Evolutionary conservation across 164 flowering plant genomes (phyloP).

Genomic region (Echeveria elegans): DNA sequence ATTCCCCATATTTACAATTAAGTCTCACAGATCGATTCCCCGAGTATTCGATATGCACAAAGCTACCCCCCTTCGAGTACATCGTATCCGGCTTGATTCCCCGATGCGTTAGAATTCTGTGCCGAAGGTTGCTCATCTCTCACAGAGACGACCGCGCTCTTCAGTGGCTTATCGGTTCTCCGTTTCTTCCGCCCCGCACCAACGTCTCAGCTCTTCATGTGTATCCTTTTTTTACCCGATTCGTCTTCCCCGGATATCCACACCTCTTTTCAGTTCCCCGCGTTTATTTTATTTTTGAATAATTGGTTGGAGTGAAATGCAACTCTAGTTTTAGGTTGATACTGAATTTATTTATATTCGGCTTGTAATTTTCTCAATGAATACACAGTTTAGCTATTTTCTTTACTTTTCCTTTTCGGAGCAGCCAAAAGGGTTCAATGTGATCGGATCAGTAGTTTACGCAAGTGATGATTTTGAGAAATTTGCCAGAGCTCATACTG

Average conservation of each 20-base stretch:
- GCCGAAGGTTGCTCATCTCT: slow-evolving; percentile 26
- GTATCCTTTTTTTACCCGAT: slow-evolving; percentile 40
- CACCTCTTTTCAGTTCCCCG: slow-evolving; percentile 7
- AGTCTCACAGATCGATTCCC: no score
- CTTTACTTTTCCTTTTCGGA: not conserved
- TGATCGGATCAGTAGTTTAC: slow-evolving; percentile 54
- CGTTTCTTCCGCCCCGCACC: slow-evolving; percentile 56
- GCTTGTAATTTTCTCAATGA: not conserved
- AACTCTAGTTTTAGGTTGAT: no score
- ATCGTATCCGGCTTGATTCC: no score
- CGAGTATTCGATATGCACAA: no score
- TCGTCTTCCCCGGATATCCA: slow-evolving; percentile 41
- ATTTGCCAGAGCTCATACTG: slow-evolving; percentile 36
- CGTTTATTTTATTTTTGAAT: no score
- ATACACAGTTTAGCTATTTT: no score
- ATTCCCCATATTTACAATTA: no score
- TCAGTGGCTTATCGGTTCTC: slow-evolving; percentile 90
- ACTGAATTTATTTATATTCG: not conserved
- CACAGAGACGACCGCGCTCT: slow-evolving; percentile 23
- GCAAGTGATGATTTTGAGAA: slow-evolving; percentile 21
- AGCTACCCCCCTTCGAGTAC: no score
- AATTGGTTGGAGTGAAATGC: no score
- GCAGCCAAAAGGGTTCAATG: slow-evolving; percentile 59
- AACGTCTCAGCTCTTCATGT: slow-evolving; percentile 63
- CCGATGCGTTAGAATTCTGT: slow-evolving; percentile 22